Evolutionary conservation across 2,329 filamentous ascomycete species (phyloP), one percentile per base, ranked within the genome.

Genomic region (Emericellopsis atlantica): DNA sequence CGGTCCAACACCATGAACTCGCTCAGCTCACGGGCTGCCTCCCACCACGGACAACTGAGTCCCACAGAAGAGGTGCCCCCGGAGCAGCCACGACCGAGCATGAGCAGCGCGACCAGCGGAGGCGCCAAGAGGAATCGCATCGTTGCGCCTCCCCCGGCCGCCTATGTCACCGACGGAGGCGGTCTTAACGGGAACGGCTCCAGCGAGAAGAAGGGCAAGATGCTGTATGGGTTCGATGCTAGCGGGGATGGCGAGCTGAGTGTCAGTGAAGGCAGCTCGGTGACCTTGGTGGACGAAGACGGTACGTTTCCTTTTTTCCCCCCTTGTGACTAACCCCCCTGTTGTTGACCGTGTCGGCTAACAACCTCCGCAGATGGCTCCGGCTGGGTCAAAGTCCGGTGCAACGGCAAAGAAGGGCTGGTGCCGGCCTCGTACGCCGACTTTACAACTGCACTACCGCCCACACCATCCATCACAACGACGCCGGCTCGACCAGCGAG

Each of bases 381-480:
- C 33, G 92, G 92, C 34, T 98, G 92, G 92, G 75, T 87, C 51
- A 90, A 84, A 58, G 79, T 98, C 44, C 81, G 84, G 40, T 72
- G 74, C 29, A 83, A 82, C 15, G 74, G 73, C 49, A 79, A 79
- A 49, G 81, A 90, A 62, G 92, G 92, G 32, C 72, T 96, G 22
- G 89, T 98, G 1, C 92, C 92, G 1, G 75, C 88, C 6, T 74
- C 80, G 6, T 98, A 98, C 57, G 69, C 95, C 36, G 89, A 96
- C 51, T 57, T 81, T 9, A 61, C 70, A 22, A 61, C 75, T 3
- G 50, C 65, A 29, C 56, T 62, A 14, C 59, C 66, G 7, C 59
- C 62, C 3, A 62, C 67, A 10, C 57, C 69, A 26, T 37, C 40
- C n/a, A 32, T 39, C 21, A 24, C 39, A 6, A 21, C 29, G 18